A percentile compares a stretch with the other conserved stretches of the same genome.
These are phyloP conservation scores for Agaricus subrufescens DNA, from an alignment of 768 basidiomycete species.

Conservation along the genomic window DNA sequence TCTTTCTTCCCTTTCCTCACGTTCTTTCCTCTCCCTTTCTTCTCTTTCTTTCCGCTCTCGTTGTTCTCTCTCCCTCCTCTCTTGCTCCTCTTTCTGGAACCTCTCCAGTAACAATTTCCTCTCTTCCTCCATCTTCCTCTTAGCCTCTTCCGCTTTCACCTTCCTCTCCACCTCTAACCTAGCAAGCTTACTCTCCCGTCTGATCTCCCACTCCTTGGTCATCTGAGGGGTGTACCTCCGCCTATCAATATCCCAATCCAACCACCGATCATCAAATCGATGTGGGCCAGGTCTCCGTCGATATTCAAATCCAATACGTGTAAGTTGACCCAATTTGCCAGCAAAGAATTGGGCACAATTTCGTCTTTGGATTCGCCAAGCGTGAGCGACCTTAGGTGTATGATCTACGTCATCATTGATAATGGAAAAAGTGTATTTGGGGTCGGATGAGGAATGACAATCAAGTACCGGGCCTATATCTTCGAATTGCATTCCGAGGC, in stretches of 20 bases:
- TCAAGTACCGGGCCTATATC: conserved; percentile 1
- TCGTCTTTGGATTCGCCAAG: conserved; percentile 23
- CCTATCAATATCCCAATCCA: conserved; percentile 33
- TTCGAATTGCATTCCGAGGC: conserved; percentile 9
- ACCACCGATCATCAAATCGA: conserved; percentile 37
- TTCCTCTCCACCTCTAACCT: conserved; percentile 3
- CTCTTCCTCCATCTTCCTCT: conserved; percentile 2
- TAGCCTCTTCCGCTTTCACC: background rate
- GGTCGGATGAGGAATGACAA: background rate
- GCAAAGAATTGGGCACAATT: conserved; percentile 34
- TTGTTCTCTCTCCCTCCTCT: conserved; percentile 4
- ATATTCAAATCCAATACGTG: conserved; percentile 35
- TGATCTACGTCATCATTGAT: conserved; percentile 5
- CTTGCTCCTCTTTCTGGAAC: conserved; percentile 1
- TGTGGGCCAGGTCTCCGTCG: conserved; percentile 33
- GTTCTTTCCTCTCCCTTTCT: conserved; percentile 1
- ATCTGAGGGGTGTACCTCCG: conserved; percentile 14
- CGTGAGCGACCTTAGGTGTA: background rate
- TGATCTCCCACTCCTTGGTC: conserved; percentile 18
- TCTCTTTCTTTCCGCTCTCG: background rate
- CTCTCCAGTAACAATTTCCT: conserved; percentile 1
- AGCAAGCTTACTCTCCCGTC: background rate
- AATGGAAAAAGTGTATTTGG: background rate
- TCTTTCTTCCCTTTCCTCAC: background rate
- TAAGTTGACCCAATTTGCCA: conserved; percentile 22